Evolutionary conservation across 1,139 yeast species (phyloP), one percentile per base, ranked within the genome.

Genomic region (Candida buenavistaensis): DNA sequence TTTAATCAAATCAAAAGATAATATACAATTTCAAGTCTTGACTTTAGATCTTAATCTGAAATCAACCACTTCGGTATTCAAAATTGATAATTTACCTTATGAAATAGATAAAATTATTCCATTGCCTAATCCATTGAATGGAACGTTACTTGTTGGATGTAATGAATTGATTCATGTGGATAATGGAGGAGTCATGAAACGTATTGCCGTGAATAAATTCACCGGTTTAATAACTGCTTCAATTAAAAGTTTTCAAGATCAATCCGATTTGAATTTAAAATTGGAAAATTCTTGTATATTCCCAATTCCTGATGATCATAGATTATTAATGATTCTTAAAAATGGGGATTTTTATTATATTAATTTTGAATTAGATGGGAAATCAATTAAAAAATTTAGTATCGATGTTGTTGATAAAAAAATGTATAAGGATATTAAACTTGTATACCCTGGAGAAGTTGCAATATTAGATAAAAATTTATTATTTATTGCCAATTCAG

Each of bases 101-200:
- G 96, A 88, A 52, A 57, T 84, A 8, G 82, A 80, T 45, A 63
- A 74, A 21, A 58, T 88, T 5, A 57, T 83, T 6, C 82, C 96
- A 0, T 65, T 88, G 24, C 72, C 78, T 1, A 61, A 65, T 2
- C 92, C 94, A 0, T 62, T 85, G 30, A 85, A 83, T 40, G 95
- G 95, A 1, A 68, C 82, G 28, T 62, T 89, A 11, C 57, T 89
- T 14, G 38, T 86, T 6, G 97, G 97, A 2, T 73, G 84, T 20
- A 89, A 90, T 53, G 88, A 84, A 46, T 50, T 90, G 11, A 63
- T 88, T 12, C 94, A 87, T 54, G 74, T 89, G 14, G 96, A 89
- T 52, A 80, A 87, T 34, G 81, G 94, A 2, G 97, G 97, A 7
- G 75, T 83, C 16, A 57, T 73, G 2, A 75, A 78, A 47, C 84